Evolutionary conservation across 2,329 filamentous ascomycete species (phyloP).

Genomic region (Sporothrix pallida): DNA sequence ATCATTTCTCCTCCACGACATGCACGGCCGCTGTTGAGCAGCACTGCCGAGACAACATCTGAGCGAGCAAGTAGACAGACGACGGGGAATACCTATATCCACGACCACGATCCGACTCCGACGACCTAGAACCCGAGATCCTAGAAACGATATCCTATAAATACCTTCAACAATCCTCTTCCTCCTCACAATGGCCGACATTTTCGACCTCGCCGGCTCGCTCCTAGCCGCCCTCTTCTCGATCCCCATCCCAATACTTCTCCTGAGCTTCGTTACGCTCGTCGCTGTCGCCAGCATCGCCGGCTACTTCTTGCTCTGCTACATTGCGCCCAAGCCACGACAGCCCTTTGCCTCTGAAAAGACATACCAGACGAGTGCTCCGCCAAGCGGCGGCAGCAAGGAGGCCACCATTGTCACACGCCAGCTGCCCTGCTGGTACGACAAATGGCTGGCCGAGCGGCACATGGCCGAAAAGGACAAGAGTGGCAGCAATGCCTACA

Average conservation of each 20-base stretch:
- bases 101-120: background rate
- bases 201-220: conserved; percentile 30
- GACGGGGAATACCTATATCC: background rate
- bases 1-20: conserved; percentile 16
- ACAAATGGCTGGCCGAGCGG: conserved; percentile 70
- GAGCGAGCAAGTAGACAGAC: background rate
- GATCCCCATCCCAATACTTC: conserved; percentile 34
- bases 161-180: background rate
- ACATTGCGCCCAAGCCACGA: conserved; percentile 83
- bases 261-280: conserved; percentile 32
- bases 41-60: conserved; percentile 17
- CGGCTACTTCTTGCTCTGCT: conserved; percentile 69
- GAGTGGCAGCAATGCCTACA: conserved; percentile 49
- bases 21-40: conserved; percentile 30
- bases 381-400: conserved; percentile 55
- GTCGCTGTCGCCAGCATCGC: conserved; percentile 27
- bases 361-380: conserved; percentile 76
- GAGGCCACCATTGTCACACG: conserved; percentile 45
- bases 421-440: conserved; percentile 85
- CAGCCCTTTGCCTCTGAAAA: conserved; percentile 78
- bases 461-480: conserved; percentile 50
- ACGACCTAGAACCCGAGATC: background rate
- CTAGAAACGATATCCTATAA: background rate
- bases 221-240: conserved; percentile 26
- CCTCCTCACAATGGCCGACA: conserved; percentile 30